Conservation (phyloP, 1,139 yeast genomes). For the Ogataea hybrid region DNA sequence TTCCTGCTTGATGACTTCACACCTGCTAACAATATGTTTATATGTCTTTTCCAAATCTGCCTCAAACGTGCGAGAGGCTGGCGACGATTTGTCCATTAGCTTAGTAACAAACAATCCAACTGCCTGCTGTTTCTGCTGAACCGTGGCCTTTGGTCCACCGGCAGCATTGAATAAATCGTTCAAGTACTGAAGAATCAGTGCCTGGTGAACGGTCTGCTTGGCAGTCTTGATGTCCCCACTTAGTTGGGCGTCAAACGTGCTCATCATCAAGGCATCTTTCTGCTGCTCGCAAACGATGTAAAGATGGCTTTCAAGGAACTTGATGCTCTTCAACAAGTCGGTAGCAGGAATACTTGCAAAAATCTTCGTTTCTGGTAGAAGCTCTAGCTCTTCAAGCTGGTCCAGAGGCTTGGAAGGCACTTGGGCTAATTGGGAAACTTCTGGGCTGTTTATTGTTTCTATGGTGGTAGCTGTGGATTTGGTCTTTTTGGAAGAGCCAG, state of each 20-base stretch:
- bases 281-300: constrained; percentile 77
- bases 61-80: constrained; percentile 63
- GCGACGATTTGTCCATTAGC: constrained; percentile 50
- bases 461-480: constrained; percentile 27
- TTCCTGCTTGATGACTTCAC: constrained; percentile 59
- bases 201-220: constrained; percentile 70
- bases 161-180: constrained; percentile 43
- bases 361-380: constrained; percentile 61
- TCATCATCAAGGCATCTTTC: constrained; percentile 90
- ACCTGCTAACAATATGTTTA: constrained; percentile 71
- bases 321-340: constrained; percentile 48
- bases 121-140: constrained; percentile 47
- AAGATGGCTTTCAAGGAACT: constrained; percentile 57
- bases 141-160: constrained; percentile 32
- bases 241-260: constrained; percentile 82
- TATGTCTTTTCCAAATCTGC: constrained; percentile 73
- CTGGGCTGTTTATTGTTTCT: constrained; percentile 38
- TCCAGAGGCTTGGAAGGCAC: constrained; percentile 32
- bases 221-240: constrained; percentile 53
- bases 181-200: constrained; percentile 77
- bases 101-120: constrained; percentile 69
- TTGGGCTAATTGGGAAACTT: constrained; percentile 9
- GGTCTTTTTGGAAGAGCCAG: constrained; percentile 13
- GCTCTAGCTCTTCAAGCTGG: constrained; percentile 41
- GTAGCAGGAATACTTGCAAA: constrained; percentile 58